These are phyloP conservation scores for Metschnikowia picachoensis DNA, from an alignment of 805 yeast species.

Conservation along the genomic window DNA sequence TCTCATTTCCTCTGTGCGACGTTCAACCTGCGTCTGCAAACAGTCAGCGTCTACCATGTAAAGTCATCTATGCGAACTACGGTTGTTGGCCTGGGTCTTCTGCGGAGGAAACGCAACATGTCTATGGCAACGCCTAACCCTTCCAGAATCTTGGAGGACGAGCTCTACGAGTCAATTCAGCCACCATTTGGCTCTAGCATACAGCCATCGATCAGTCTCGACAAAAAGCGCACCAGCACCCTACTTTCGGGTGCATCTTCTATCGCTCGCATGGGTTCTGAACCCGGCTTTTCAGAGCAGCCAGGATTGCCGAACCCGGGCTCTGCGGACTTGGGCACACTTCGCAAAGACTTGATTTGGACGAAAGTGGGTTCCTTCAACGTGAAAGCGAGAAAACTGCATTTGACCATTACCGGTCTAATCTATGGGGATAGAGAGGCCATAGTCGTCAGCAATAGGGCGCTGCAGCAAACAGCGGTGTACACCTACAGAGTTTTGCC, in stretches of 20 bases:
- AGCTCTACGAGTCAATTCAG: conserved; percentile 15
- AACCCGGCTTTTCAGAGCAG: conserved; percentile 26
- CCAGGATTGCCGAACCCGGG: conserved; percentile 16
- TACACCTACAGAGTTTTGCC: conserved; percentile 44
- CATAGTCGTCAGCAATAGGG: conserved; percentile 48
- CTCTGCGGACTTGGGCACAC: conserved; percentile 20
- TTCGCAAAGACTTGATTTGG: conserved; percentile 67
- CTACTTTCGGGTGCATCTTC: conserved; percentile 40
- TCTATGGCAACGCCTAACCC: conserved; percentile 40
- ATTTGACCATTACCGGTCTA: conserved; percentile 37
- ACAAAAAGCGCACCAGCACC: conserved; percentile 42
- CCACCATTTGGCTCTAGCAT: conserved; percentile 5
- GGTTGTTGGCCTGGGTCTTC: neutral
- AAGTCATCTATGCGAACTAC: conserved; percentile 31
- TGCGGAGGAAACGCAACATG: conserved; percentile 25
- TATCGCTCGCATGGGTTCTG: conserved; percentile 44
- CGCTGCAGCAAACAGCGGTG: conserved; percentile 42
- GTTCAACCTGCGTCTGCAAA: conserved; percentile 42
- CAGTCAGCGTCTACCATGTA: conserved; percentile 53
- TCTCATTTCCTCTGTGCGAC: conserved; percentile 52
- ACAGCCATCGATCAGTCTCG: conserved; percentile 28
- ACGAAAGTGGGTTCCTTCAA: conserved; percentile 51
- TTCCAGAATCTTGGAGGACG: conserved; percentile 41
- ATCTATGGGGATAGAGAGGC: conserved; percentile 56
- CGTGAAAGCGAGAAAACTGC: conserved; percentile 25